Conservation (phyloP, 2,329 filamentous ascomycete genomes). For the Acephala macrosclerotiorum region DNA sequence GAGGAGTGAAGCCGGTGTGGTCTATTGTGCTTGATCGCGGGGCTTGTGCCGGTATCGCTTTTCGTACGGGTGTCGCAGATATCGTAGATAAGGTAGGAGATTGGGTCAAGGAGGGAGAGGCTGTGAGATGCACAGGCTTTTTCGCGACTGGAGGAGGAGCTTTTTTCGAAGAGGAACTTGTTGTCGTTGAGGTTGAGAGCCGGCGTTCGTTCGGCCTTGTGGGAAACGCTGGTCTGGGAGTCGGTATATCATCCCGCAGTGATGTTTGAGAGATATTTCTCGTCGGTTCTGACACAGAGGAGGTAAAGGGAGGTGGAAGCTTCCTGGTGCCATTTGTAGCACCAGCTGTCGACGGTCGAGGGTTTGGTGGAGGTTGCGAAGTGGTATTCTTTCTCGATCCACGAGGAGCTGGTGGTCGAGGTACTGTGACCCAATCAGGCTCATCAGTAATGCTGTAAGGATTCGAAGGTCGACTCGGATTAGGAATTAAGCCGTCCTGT, state of each 20-base stretch:
- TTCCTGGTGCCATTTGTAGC: slow-evolving; percentile 35
- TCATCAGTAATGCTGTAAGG: slow-evolving; percentile 80
- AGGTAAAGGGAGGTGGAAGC: slow-evolving; percentile 41
- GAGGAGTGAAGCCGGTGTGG: slow-evolving; percentile 35
- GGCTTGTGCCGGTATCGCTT: slow-evolving; percentile 22
- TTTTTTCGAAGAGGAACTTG: slow-evolving; percentile 39
- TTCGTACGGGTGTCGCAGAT: slow-evolving; percentile 26
- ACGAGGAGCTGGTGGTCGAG: slow-evolving; percentile 46
- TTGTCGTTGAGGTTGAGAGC: slow-evolving; percentile 39
- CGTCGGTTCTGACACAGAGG: slow-evolving; percentile 24
- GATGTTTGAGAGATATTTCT: slow-evolving; percentile 32
- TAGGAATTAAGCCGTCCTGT: slow-evolving; percentile 67
- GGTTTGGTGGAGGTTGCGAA: slow-evolving; percentile 42
- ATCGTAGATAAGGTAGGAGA: slow-evolving; percentile 31
- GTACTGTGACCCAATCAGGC: slow-evolving; percentile 82
- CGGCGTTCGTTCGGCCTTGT: slow-evolving; percentile 33
- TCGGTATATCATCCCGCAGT: slow-evolving; percentile 19
- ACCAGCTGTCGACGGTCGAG: slow-evolving; percentile 20
- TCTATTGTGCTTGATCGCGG: slow-evolving; percentile 23
- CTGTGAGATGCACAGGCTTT: slow-evolving; percentile 44
- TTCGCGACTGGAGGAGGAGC: slow-evolving; percentile 42
- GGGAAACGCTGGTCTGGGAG: slow-evolving; percentile 22
- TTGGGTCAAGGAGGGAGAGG: slow-evolving; percentile 31
- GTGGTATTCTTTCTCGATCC: slow-evolving; percentile 36
- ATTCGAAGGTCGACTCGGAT: slow-evolving; percentile 78